Base-by-base conservation (phyloP, 2,329 filamentous ascomycete species). In the Tolypocladium endophyticum region DNA sequence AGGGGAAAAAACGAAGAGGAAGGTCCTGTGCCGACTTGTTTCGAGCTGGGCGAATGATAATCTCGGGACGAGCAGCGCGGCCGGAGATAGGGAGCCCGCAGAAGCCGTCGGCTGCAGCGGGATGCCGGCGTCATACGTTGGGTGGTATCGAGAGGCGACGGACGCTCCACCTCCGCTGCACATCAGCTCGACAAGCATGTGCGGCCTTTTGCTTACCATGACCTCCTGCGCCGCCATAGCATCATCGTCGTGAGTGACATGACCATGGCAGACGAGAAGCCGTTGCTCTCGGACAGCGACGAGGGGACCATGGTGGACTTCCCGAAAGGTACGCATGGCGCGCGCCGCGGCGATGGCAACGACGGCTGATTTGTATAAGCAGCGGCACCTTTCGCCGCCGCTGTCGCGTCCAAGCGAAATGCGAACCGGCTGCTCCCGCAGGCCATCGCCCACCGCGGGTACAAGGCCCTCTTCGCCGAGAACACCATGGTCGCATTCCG, bases 401-500 rank as follows among this genome's bases (percentile, higher is more conserved):
- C 75, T 54, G 60, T 71, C 2, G 59, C 67, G 3, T 73, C 70
- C 7, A 57, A 53, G 36, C 64, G 70, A 25, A 62, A 68, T 30
- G 60, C 67, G 16, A 61, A 63, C 30, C 64, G 68, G 5, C 68
- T 64, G 30, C 72, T 85, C 56, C 89, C 90, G 1, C 87, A 90
- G 70, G 82, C 85, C 59, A 90, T 94, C 63, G 88, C 87, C 1
- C 90, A 93, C 75, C 81, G 90, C 60, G 90, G 90, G 53, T 91
- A 87, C 79, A 93, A 90, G 70, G 85, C 86, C 0, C 80, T 80
- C 57, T 89, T 81, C 65, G 91, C 93, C 0, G 93, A 97, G 73
- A 97, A 97, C 74, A 88, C 89, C 1, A 85, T 97, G 81, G 81
- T 79, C 20, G 88, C 89, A 9, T 95, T 96, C 74, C 77, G 77